A percentile compares a stretch with the other conserved stretches of the same genome.
phyloP scores from a whole-genome alignment of 306 rosid species.

The Potentilla sterilis region DNA sequence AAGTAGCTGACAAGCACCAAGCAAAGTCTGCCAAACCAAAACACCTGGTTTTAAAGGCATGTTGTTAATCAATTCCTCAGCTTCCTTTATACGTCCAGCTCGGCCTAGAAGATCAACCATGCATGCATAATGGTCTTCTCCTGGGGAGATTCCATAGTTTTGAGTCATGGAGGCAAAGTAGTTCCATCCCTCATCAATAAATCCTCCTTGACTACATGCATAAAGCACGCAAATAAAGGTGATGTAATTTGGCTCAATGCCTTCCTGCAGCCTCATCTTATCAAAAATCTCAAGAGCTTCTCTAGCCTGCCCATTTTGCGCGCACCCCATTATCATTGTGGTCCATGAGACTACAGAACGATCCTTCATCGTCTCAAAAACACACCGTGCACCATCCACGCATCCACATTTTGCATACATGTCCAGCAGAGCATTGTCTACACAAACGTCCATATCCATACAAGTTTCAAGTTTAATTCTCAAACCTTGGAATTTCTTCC shows the following conservation, averaged over 20 bases:
- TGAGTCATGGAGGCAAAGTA: constrained; percentile 52
- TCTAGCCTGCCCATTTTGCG: constrained; percentile 61
- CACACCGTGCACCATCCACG: constrained; percentile 43
- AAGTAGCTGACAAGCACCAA: constrained; percentile 64
- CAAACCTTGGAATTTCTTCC: constrained; percentile 66
- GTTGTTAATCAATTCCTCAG: constrained; percentile 51
- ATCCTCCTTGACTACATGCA: constrained; percentile 80
- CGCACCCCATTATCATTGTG: constrained; percentile 75
- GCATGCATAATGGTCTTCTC: constrained; percentile 73
- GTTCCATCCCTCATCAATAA: constrained; percentile 58
- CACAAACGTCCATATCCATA: constrained; percentile 55
- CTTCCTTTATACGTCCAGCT: constrained; percentile 63
- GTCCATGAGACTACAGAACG: constrained; percentile 73
- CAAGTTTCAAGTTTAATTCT: constrained; percentile 59
- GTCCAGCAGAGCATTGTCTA: constrained; percentile 76
- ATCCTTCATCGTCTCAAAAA: constrained; percentile 48
- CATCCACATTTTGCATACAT: constrained; percentile 88
- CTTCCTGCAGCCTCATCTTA: constrained; percentile 45
- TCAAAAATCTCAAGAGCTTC: constrained; percentile 66
- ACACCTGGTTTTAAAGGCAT: constrained; percentile 64
- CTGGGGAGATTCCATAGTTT: constrained; percentile 53
- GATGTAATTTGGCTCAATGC: constrained; percentile 55
- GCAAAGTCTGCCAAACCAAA: constrained; percentile 75
- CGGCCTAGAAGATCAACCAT: constrained; percentile 74
- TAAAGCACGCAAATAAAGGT: constrained; percentile 71